Percentiles rank a stretch among this genome's conserved stretches.
These are phyloP conservation scores for Triticum timopheevii DNA, from an alignment of 176 grass and related monocot genomes.

Conservation along the genomic window DNA sequence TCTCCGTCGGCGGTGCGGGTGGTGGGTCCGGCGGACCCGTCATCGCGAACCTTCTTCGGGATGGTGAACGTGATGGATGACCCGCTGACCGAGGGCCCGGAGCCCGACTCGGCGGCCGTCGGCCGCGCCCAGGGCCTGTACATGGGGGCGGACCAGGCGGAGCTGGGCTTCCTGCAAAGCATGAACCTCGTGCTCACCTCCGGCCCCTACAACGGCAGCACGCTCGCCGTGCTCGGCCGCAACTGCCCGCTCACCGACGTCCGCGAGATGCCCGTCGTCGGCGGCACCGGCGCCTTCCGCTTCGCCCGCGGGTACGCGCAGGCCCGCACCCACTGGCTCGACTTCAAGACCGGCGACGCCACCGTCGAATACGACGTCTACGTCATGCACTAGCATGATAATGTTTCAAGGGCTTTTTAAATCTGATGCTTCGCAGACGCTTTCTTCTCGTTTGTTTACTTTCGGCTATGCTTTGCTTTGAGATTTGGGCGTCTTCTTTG, in stretches of 20 bases:
- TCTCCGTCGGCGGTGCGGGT: constrained; percentile 44
- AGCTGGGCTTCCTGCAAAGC: constrained; percentile 48
- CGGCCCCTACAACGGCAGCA: constrained; percentile 59
- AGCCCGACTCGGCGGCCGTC: constrained; percentile 18
- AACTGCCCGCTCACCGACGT: constrained; percentile 46
- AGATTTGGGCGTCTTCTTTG: background rate
- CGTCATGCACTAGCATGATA: constrained; percentile 35
- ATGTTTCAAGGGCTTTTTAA: background rate
- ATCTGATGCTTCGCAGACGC: background rate
- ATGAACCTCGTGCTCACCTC: constrained; percentile 68
- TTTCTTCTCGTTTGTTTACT: background rate
- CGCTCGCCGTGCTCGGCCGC: constrained; percentile 51
- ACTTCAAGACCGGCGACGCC: constrained; percentile 48
- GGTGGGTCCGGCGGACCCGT: background rate
- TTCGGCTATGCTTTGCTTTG: background rate
- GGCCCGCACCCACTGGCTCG: constrained; percentile 37
- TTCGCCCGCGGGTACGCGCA: constrained; percentile 56
- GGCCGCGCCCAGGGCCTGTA: constrained; percentile 69
- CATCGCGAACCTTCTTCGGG: constrained; percentile 34
- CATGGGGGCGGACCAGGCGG: constrained; percentile 33
- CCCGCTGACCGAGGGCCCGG: constrained; percentile 48
- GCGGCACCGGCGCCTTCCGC: constrained; percentile 58
- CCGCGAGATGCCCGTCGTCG: constrained; percentile 60
- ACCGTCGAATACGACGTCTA: constrained; percentile 68
- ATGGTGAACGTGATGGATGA: constrained; percentile 53